Evolutionary conservation across 2,329 filamentous ascomycete genomes (phyloP), one percentile per base, ranked within the genome.

Genomic region (Neophaeococcomyces mojaviensis): DNA sequence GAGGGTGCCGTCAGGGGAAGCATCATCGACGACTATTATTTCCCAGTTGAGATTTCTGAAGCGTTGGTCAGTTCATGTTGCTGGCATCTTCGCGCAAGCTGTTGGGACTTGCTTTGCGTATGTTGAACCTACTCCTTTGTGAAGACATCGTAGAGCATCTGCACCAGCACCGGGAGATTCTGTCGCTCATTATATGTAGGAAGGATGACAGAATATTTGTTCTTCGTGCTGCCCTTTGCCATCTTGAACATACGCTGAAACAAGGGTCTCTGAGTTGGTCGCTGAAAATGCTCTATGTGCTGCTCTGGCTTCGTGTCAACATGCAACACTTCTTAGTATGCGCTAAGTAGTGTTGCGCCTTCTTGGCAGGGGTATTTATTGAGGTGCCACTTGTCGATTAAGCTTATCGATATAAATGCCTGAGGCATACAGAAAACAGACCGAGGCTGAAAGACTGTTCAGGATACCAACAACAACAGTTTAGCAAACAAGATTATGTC

Each of bases 181-280:
- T 82, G 82, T 64, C 92, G 87, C 78, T 98, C 92, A 68, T 98
- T 97, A 80, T 95, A 98, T 52, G 92, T 98, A 48, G 92, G 92
- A 55, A 98, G 81, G 64, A 98, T 90, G 64, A 98, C 84, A 57
- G 90, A 95, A 78, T 96, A 98, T 71, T 90, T 94, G 76, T 92
- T 76, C 56, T 74, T 36, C 10, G 24, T 10, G 24, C 10, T 28
- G 24, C 30, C 40, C 31, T 43, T 43, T 15, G 41, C 41, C 41
- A 44, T 44, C 9, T n/a, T 37, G 18, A 12, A 8, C 4, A 28
- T 28, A 6, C 10, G 5, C 24, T 10, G 10, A 28, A 28, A 28
- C 24, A 28, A 10, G 10, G 10, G 24, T 28, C 5, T 28, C 24
- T 28, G 24, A 10, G 10, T 28, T 5, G 38, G 38, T 12, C 19